phyloP scores from a whole-genome alignment of 129 eudicot species.

The Artemisia annua region DNA sequence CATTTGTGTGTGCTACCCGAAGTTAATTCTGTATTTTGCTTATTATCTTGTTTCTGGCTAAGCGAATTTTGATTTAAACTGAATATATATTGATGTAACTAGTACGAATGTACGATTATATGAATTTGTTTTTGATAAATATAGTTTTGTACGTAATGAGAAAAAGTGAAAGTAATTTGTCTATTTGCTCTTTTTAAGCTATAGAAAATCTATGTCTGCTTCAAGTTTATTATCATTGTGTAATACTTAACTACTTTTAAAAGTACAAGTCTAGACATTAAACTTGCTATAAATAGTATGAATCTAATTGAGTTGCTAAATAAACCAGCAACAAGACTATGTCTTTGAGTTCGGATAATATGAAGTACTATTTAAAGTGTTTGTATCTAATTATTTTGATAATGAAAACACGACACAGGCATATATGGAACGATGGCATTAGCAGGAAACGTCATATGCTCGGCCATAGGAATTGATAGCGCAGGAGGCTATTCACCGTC shows the following conservation, averaged over 20 bases:
- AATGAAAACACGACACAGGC: conserved; percentile 38
- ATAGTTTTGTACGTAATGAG: not conserved
- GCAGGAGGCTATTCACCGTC: conserved; percentile 73
- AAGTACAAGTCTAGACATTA: not conserved
- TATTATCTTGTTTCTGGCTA: too few relatives aligned
- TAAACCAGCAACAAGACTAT: not conserved
- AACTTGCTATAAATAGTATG: not conserved
- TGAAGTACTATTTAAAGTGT: not conserved
- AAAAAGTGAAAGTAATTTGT: not conserved
- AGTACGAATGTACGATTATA: too few relatives aligned
- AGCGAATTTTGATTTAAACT: too few relatives aligned
- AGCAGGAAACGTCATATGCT: conserved; percentile 79
- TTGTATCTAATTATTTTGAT: not conserved
- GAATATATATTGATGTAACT: too few relatives aligned
- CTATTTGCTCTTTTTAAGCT: not conserved
- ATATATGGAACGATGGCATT: conserved; percentile 91
- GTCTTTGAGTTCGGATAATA: not conserved
- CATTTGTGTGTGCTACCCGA: too few relatives aligned
- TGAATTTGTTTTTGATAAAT: too few relatives aligned
- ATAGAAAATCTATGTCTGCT: not conserved
- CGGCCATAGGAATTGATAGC: conserved; percentile 62
- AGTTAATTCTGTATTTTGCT: too few relatives aligned
- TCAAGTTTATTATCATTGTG: not conserved
- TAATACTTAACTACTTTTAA: not conserved
- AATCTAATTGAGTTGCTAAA: not conserved